Evolutionary conservation across 148 eudicot species (phyloP).

Genomic region (Vaccinium corymbosum): DNA sequence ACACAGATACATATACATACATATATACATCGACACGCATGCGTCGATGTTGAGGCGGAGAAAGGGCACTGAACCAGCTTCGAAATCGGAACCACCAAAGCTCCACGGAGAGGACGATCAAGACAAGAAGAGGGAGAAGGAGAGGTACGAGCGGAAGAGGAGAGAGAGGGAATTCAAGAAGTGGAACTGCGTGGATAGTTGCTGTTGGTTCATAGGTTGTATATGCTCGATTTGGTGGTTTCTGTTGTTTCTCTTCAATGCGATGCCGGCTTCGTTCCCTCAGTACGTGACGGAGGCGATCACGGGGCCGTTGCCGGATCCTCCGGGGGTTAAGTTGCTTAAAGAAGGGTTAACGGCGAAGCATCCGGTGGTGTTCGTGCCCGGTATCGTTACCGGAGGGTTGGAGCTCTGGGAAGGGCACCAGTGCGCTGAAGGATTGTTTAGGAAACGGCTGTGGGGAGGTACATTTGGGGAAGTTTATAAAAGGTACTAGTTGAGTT

Average conservation of each 20-base stretch:
- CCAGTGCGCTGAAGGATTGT: constrained; percentile 86
- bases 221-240: constrained; percentile 79
- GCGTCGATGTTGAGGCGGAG: constrained; percentile 29
- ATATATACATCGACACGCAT: not conserved
- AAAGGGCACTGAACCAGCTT: constrained; percentile 21
- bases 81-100: constrained; percentile 9
- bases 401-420: constrained; percentile 96
- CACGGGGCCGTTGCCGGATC: constrained; percentile 75
- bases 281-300: constrained; percentile 91
- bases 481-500: constrained; percentile 34
- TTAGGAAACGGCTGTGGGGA: constrained; percentile 97
- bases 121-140: constrained; percentile 9
- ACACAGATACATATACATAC: not conserved
- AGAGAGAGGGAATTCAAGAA: constrained; percentile 11
- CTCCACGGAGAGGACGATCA: constrained; percentile 20
- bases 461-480: constrained; percentile 95
- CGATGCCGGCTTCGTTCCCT: constrained; percentile 83
- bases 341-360: constrained; percentile 66
- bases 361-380: constrained; percentile 95
- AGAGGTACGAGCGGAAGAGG: constrained; percentile 7
- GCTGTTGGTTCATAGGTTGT: constrained; percentile 81
- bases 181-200: constrained; percentile 64
- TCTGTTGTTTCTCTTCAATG: constrained; percentile 63
- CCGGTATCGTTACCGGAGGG: constrained; percentile 93
- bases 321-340: constrained; percentile 75